phyloP scores from a whole-genome alignment of 2,329 filamentous ascomycete species.

The Colletotrichum spinosum region DNA sequence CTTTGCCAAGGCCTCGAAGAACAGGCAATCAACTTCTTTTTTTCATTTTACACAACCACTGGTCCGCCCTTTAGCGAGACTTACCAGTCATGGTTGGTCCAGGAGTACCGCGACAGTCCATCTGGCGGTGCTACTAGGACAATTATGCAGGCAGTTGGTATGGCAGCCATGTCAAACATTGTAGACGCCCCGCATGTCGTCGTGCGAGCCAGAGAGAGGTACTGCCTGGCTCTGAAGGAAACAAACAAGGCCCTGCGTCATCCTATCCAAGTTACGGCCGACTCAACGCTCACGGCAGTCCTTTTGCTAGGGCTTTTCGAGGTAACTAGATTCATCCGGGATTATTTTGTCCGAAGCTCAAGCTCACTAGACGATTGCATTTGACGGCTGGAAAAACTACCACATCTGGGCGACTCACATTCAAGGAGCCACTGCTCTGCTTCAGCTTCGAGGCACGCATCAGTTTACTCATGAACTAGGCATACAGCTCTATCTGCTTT shows the following conservation, averaged over 20 bases:
- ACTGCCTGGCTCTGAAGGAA: conserved; percentile 37
- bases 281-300: conserved; percentile 42
- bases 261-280: conserved; percentile 30
- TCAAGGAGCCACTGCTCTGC: conserved; percentile 40
- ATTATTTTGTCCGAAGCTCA: too few relatives aligned
- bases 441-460: conserved; percentile 41
- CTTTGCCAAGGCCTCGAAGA: conserved; percentile 24
- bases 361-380: conserved; percentile 37
- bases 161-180: conserved; percentile 43
- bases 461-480: conserved; percentile 41
- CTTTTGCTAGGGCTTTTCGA: conserved; percentile 43
- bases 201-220: conserved; percentile 37
- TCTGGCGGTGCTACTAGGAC: conserved; percentile 27
- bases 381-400: conserved; percentile 39
- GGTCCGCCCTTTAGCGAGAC: conserved; percentile 38
- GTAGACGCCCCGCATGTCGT: conserved; percentile 38
- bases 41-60: conserved; percentile 40
- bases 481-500: conserved; percentile 40
- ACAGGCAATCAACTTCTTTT: conserved; percentile 41
- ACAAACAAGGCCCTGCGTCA: conserved; percentile 34
- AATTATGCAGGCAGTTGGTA: conserved; percentile 43
- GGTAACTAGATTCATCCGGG: conserved; percentile 20
- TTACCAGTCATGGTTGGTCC: conserved; percentile 39
- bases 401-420: conserved; percentile 41
- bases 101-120: conserved; percentile 28